Percentiles rank a stretch among this genome's conserved stretches.
phyloP scores from a whole-genome alignment of 2,329 filamentous ascomycete species.

The Cladosporium velox region DNA sequence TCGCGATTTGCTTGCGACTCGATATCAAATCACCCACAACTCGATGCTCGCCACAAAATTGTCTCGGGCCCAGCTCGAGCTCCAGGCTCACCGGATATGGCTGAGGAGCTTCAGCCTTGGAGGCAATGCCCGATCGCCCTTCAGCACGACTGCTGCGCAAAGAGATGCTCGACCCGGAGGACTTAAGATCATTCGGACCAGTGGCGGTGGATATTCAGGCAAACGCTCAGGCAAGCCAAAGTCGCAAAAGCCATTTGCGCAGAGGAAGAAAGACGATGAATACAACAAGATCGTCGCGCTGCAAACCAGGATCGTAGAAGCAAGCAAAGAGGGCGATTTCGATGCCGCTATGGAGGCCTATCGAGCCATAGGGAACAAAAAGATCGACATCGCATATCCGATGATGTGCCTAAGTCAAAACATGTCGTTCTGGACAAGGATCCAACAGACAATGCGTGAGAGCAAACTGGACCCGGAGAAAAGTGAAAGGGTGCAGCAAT shows the following conservation, averaged over 20 bases:
- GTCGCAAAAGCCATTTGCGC: not conserved
- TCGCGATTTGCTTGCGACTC: conserved; percentile 18
- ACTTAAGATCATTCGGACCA: not conserved
- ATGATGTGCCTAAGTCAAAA: not conserved
- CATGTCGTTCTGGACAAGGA: conserved; percentile 3
- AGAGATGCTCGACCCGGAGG: not conserved
- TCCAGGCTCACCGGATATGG: conserved; percentile 31
- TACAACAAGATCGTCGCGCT: not conserved
- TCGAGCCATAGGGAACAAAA: not conserved
- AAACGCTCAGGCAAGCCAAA: not conserved
- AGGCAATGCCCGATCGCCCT: not conserved
- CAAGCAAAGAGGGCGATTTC: not conserved
- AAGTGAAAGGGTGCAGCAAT: conserved; percentile 26
- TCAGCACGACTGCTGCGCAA: not conserved
- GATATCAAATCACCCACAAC: conserved; percentile 11
- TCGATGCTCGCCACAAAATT: conserved; percentile 23
- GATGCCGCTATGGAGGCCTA: conserved; percentile 9
- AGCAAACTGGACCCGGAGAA: not conserved
- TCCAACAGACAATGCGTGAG: not conserved
- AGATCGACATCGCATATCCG: not conserved
- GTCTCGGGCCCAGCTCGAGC: conserved; percentile 27
- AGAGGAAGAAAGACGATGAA: not conserved
- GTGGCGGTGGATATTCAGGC: not conserved
- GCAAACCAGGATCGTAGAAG: not conserved
- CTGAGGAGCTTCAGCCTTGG: conserved; percentile 25